These are phyloP conservation scores for Byssoonygena ceratinophila DNA, from an alignment of 2,329 filamentous ascomycete species.

Conservation along the genomic window DNA sequence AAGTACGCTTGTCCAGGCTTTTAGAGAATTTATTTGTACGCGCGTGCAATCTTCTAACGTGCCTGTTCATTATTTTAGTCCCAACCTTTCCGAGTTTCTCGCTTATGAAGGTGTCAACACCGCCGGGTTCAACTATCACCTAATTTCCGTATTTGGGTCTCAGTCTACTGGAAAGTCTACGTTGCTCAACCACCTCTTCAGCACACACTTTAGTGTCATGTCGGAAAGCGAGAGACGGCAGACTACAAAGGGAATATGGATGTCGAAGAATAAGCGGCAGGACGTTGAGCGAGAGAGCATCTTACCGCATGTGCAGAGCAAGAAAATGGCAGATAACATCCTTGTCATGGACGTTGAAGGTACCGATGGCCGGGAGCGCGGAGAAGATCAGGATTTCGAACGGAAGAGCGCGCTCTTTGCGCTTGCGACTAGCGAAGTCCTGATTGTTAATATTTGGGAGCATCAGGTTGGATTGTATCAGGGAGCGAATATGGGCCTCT, in stretches of 20 bases:
- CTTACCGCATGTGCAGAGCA: conserved; percentile 23
- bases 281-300: conserved; percentile 34
- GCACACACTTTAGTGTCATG: conserved; percentile 96
- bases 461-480: conserved; percentile 97
- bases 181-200: conserved; percentile 88
- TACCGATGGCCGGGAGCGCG: conserved; percentile 88
- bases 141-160: conserved; percentile 97
- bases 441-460: conserved; percentile 99
- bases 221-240: conserved; percentile 85
- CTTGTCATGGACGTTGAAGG: conserved; percentile 99
- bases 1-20: conserved; percentile 56
- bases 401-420: conserved; percentile 96
- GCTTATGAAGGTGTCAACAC: conserved; percentile 66
- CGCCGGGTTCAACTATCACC: conserved; percentile 96
- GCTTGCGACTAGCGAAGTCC: conserved; percentile 89
- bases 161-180: conserved; percentile 99
- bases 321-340: conserved; percentile 87
- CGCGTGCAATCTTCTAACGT: conserved; percentile 14
- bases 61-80: conserved; percentile 39
- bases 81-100: conserved; percentile 72
- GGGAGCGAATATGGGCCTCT: conserved; percentile 93
- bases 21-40: not conserved
- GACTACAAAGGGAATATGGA: conserved; percentile 98
- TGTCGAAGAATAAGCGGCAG: conserved; percentile 83
- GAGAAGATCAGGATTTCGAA: conserved; percentile 98